Evolutionary conservation across 2,329 filamentous ascomycete genomes (phyloP), one percentile per base, ranked within the genome.

Genomic region (Sclerotiophoma versabilis): DNA sequence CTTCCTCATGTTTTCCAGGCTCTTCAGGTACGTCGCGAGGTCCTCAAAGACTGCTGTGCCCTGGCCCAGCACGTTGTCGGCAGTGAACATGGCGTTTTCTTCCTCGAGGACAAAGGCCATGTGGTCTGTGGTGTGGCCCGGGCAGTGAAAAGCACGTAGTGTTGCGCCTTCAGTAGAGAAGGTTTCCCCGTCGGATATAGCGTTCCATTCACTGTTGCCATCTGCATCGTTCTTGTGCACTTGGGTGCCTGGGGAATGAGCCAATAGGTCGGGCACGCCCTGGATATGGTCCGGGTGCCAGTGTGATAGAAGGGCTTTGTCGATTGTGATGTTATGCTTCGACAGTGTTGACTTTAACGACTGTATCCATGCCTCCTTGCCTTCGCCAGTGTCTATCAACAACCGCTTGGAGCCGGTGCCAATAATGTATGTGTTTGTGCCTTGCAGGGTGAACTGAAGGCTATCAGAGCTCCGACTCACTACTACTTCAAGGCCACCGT

Each of bases 401-500:
- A 98, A 82, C 9, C 95, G 87, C 6, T 79, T 76, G 5, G 79
- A 73, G 3, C 93, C 93, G 6, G 84, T 87, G 54, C 95, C 95
- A 54, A 99, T 70, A 15, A 99, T 83, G 74, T 99, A 99, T 27
- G 95, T 99, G 75, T 99, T 99, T 63, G 95, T 97, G 58, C 92
- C 85, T 82, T 87, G 85, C n/a, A 87, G 72, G 0, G 84, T 84
- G 69, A 87, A 87, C 82, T 84, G 57, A 34, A 20, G 19, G 42
- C 39, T 55, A 60, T 70, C 41, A 70, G 62, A 46, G 26, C 19
- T n/a, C 36, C 33, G 17, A 33, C 15, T 22, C 29, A 15, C 19
- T 22, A n/a, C 19, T n/a, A n/a, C n/a, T n/a, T 32, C 17, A 38
- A 48, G 23, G 30, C 22, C 10, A 30, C 17, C 33, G 23, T 19